Evolutionary conservation across 306 rosid species (phyloP), one percentile per base, ranked within the genome.

Genomic region (Dryas drummondii): DNA sequence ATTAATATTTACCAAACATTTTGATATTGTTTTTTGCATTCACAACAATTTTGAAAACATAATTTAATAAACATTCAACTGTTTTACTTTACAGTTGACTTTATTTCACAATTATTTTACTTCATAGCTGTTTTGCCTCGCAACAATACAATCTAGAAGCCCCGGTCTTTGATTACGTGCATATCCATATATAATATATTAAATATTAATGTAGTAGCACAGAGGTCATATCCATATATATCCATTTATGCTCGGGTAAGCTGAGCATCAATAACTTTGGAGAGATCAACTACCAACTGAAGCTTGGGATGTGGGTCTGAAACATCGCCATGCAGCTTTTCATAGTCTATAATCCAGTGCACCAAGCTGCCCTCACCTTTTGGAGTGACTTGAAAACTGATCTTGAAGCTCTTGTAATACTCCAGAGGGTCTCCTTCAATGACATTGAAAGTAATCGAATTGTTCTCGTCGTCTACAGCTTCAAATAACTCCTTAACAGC

Each of bases 281-380:
- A 40, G 37, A 78, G 3, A 7, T 76, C 80, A 57, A 9, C 17
- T 0, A 3, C 14, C 4, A 84, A 19, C 52, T 84, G 72, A 37
- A 84, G 61, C 59, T 80, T 1, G 1, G 82, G 10, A 59, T 84
- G 83, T 37, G 93, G 84, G 12, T 88, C 86, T 22, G 73, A 59
- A 46, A 77, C 49, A 14, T 71, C 51, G 11, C 52, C 80, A 0
- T 82, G 76, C 3, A 51, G 71, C 79, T 79, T 89, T 66, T 86
- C 84, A 54, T 80, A 89, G 22, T 84, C 91, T 3, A 84, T 0
- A 3, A 53, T 70, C 87, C 83, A 84, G 1, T 68, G 82, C 45
- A 74, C 80, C 5, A 81, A 41, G 4, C 85, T 83, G 11, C 50
- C 42, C 15, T 76, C 17, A 5, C 62, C 75, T 68, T 84, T 80